Base-by-base conservation (phyloP, 164 flowering plant genomes). In the Hamamelis virginiana region DNA sequence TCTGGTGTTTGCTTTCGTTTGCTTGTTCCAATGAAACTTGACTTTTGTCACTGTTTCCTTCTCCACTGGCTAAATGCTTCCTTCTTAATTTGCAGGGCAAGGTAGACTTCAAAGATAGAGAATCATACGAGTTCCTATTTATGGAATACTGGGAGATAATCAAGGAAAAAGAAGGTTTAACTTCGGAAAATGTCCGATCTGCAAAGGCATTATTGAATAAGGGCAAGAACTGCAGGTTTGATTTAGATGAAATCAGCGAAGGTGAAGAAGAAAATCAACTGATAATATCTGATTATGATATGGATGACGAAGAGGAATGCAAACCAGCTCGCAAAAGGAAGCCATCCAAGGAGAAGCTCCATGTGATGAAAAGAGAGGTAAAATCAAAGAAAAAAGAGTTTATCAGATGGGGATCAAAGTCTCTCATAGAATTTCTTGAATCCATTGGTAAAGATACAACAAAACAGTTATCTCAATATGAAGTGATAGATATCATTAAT, bases 341-440 rank as follows among this genome's bases (percentile, higher is more conserved):
- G 70, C 65, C 45, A 70, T 23, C 68, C 15, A 69, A 73, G 70
- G 43, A 69, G 25, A 55, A 52, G 69, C 51, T 38, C n/a, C 18
- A 33, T 33, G 41, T 33, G 41, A 33, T 26, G 41, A 63, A 58
- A 28, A 76, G 59, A 59, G 79, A 68, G 38, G 43, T 23, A 9
- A 84, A 68, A 27, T 64, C 82, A 43, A 82, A 71, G 60, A 82
- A 76, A 66, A 79, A 4, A 8, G 85, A 84, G 70, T 92, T 84
- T 56, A 53, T 74, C 62, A 91, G 95, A 33, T 92, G 97, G 98
- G 96, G 87, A n/a, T 89, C 98, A 26, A 82, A 60, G 68, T n/a
- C 63, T 25, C 86, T 92, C 1, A 45, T 85, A 1, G 77, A 78
- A 12, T 94, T 94, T 70, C 91, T 91, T 25, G 9, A 22, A 21